Conservation (phyloP, 2,329 filamentous ascomycete species). For the Trichoderma polysporum region DNA sequence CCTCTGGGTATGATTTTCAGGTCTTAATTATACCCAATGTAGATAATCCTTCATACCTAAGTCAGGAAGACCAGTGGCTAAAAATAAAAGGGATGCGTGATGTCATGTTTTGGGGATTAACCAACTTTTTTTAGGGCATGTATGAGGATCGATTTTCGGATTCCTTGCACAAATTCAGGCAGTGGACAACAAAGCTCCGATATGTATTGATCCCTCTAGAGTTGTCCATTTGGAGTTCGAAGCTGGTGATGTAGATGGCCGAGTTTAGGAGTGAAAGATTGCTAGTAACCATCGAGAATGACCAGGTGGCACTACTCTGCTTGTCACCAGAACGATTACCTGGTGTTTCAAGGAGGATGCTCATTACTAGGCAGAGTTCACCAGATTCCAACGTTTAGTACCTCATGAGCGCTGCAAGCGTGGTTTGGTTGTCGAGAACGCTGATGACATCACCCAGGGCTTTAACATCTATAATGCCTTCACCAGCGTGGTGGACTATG, state of each 20-base stretch:
- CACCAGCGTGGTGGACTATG: conserved; percentile 37
- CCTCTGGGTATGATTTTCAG: background rate
- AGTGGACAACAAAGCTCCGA: too few relatives aligned
- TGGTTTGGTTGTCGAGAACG: conserved; percentile 30
- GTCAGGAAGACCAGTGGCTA: too few relatives aligned
- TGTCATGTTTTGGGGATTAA: too few relatives aligned
- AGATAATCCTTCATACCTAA: too few relatives aligned
- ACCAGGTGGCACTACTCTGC: background rate
- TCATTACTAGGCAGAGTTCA: background rate
- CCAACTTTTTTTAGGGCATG: too few relatives aligned
- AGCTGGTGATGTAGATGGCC: too few relatives aligned
- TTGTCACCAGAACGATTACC: background rate
- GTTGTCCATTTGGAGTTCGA: too few relatives aligned
- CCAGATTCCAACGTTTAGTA: background rate
- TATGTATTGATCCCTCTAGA: too few relatives aligned
- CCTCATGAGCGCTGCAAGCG: conserved; percentile 30
- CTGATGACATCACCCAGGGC: conserved; percentile 36
- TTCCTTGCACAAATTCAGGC: too few relatives aligned
- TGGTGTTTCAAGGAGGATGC: background rate
- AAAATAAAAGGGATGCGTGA: too few relatives aligned
- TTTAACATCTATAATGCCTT: conserved; percentile 40
- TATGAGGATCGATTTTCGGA: too few relatives aligned
- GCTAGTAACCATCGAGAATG: background rate
- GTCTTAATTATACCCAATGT: background rate
- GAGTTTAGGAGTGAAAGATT: conserved; percentile 13